These are phyloP conservation scores for Macrophomina phaseolina DNA, from an alignment of 2,329 filamentous ascomycete genomes.

Conservation along the genomic window DNA sequence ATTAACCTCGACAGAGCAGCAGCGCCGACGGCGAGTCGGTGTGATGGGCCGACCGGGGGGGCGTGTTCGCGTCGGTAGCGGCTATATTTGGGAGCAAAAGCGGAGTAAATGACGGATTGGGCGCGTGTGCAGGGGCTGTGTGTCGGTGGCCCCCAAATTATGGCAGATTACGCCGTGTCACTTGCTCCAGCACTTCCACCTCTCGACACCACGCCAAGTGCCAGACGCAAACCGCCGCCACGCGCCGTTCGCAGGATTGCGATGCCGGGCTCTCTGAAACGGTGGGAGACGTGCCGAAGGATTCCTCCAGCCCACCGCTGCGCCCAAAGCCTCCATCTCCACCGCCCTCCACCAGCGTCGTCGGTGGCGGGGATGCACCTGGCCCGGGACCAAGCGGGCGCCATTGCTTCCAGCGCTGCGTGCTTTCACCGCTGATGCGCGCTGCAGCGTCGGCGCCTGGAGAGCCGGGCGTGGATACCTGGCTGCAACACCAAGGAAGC, in stretches of 20 bases:
- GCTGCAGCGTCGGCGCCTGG: neutral
- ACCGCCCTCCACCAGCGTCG: neutral
- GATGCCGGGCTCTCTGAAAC: conserved; percentile 19
- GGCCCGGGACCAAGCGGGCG: neutral
- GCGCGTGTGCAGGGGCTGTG: conserved; percentile 3
- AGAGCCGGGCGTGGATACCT: neutral
- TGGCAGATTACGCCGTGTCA: conserved; percentile 13
- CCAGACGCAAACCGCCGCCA: neutral
- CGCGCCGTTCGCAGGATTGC: conserved; percentile 15
- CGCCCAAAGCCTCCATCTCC: neutral
- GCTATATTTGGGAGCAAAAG: conserved; percentile 20
- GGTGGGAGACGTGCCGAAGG: conserved; percentile 14
- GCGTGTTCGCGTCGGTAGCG: neutral
- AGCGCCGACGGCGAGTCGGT: conserved; percentile 7
- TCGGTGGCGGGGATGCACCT: conserved; percentile 1
- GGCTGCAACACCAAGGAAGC: conserved; percentile 4
- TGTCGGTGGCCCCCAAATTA: conserved; percentile 12
- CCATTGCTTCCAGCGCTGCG: neutral
- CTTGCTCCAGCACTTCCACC: neutral
- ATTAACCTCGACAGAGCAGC: conserved; percentile 2
- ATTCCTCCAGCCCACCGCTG: conserved; percentile 1
- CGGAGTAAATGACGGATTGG: conserved; percentile 13
- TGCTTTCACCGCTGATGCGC: neutral
- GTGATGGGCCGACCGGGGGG: neutral
- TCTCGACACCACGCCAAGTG: neutral